phyloP scores from a whole-genome alignment of 2,329 filamentous ascomycete genomes.

The Cercospora sesami region DNA sequence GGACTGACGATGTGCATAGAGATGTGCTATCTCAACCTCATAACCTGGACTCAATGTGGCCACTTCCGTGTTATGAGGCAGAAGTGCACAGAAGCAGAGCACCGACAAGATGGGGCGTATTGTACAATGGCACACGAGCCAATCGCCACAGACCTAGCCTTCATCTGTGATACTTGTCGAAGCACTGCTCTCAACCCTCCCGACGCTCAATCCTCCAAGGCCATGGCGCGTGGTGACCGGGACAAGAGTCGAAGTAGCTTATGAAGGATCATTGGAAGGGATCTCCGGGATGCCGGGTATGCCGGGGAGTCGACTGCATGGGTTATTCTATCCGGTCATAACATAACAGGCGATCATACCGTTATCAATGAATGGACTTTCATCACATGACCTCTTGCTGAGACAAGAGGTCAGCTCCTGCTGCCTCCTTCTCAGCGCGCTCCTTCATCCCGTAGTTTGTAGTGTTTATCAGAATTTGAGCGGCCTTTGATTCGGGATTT shows the following conservation, averaged over 20 bases:
- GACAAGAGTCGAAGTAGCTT: not conserved
- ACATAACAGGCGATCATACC: too few species aligned
- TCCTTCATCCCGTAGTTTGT: too few species aligned
- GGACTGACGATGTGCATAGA: not conserved
- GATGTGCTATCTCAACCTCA: slow-evolving; percentile 27
- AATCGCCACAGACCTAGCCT: slow-evolving; percentile 23
- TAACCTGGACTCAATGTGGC: slow-evolving; percentile 24
- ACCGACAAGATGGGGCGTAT: slow-evolving; percentile 11
- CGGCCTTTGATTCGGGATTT: too few species aligned
- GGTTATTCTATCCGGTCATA: too few species aligned
- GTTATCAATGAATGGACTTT: too few species aligned
- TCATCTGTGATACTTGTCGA: slow-evolving; percentile 18
- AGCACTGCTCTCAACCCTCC: slow-evolving; percentile 16
- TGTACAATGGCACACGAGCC: slow-evolving; percentile 24
- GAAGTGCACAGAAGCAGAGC: slow-evolving; percentile 19
- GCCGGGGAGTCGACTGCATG: too few species aligned
- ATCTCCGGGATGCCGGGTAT: too few species aligned
- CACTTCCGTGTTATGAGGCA: slow-evolving; percentile 22
- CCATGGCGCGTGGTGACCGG: not conserved
- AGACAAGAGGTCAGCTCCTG: too few species aligned
- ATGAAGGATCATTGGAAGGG: not conserved
- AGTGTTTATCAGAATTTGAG: too few species aligned
- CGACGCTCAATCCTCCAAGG: not conserved
- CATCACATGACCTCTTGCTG: too few species aligned
- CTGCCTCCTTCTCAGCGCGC: too few species aligned